Evolutionary conservation across 345 rosid species (phyloP), one percentile per base, ranked within the genome.

Genomic region (Syzygium aqueum): DNA sequence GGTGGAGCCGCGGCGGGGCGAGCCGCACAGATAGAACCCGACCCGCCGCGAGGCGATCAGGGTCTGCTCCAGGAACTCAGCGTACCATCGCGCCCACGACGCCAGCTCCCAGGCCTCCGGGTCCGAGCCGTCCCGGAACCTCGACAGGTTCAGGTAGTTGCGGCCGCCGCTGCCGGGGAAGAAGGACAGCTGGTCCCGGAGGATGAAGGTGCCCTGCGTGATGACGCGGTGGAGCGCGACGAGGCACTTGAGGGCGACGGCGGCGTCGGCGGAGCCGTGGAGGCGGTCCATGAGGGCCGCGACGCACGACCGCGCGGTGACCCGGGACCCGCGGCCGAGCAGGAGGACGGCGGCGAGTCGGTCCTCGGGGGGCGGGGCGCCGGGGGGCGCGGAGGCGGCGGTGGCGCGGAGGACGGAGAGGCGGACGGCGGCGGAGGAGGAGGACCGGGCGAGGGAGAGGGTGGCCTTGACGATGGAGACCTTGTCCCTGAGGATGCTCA

Each of bases 291-390:
- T 10, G 94, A 27, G 13, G 89, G 23, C 43, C 86, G 61, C 12
- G 95, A 94, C 8, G 95, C 30, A 8, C 92, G 90, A 16, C 92
- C 92, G 0, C 94, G 98, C 59, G 96, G 93, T 87, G 95, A 98
- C 19, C 95, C 94, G 37, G 77, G 80, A 85, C 27, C 52, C 51
- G 46, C 50, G 51, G 37, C 77, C 43, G 51, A 85, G 77, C 5
- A 63, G 19, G 73, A 43, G 80, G 73, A 63, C n/a, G 87, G 28
- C 15, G 37, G 51, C 40, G 77, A 56, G 77, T 25, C 23, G 53
- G 53, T 33, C 73, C 28, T 56, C 51, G 23, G 77, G 63, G 25
- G 53, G 52, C 22, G 54, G 14, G 19, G 65, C 14, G 37, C 15
- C 27, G 27, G 23, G 4, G 59, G 54, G 2, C 46, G 46, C 8